These are phyloP conservation scores for Rhodotorula sp. DNA, from an alignment of 1,284 basidiomycete species.

Conservation along the genomic window DNA sequence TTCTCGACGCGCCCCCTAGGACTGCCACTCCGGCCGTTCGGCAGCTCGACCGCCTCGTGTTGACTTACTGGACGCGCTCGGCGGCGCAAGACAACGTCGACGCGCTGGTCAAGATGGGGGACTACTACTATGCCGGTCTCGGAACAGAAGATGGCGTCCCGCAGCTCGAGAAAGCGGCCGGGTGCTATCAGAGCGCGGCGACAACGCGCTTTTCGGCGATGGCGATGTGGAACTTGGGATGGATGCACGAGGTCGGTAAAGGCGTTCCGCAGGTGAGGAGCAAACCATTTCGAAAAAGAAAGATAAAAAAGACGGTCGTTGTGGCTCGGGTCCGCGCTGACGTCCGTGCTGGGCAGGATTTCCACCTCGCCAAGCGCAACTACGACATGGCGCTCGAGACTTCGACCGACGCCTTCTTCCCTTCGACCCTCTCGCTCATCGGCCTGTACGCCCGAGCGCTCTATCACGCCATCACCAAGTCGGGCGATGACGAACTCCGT, in stretches of 20 bases:
- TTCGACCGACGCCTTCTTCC: slow-evolving; percentile 82
- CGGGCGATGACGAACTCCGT: slow-evolving; percentile 48
- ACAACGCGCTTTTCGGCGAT: slow-evolving; percentile 86
- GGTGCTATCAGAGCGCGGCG: slow-evolving; percentile 85
- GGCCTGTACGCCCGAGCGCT: slow-evolving; percentile 80
- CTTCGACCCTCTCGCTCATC: slow-evolving; percentile 74
- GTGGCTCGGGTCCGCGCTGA: background rate
- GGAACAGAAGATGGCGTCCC: slow-evolving; percentile 62
- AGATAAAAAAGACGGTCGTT: background rate
- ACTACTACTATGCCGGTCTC: slow-evolving; percentile 79
- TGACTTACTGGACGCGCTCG: slow-evolving; percentile 91
- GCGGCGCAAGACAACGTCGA: slow-evolving; percentile 92
- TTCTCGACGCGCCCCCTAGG: slow-evolving; percentile 21
- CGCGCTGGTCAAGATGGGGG: slow-evolving; percentile 77
- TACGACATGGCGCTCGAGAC: slow-evolving; percentile 87
- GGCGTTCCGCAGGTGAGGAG: slow-evolving; percentile 73
- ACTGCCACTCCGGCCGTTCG: slow-evolving; percentile 45
- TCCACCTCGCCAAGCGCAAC: slow-evolving; percentile 92
- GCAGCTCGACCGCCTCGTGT: slow-evolving; percentile 72
- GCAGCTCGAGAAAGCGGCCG: slow-evolving; percentile 77
- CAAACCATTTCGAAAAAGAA: background rate
- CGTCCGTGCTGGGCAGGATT: slow-evolving; percentile 62
- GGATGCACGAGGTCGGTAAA: slow-evolving; percentile 96
- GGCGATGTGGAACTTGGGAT: slow-evolving; percentile 97
- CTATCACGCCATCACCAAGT: slow-evolving; percentile 70